Percentiles rank a stretch among this genome's conserved stretches.
Evolutionary conservation across 208 protist genomes (phyloP).

Genomic region (Kentomonas sorsogonicus): DNA sequence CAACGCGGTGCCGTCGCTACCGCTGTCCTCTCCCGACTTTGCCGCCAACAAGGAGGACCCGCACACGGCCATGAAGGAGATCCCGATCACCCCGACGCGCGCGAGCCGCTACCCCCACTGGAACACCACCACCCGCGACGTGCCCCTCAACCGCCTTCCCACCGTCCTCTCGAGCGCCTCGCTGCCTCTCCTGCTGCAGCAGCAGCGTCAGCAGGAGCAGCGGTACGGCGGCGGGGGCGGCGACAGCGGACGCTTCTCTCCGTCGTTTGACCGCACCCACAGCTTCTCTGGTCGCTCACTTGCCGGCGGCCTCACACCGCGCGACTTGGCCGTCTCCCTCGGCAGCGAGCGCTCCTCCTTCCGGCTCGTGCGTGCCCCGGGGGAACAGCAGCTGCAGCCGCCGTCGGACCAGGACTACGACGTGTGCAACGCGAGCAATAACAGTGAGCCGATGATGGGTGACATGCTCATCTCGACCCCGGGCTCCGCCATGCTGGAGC

Average conservation of each 20-base stretch:
- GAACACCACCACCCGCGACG: constrained; percentile 12
- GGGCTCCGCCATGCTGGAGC: too few relatives aligned
- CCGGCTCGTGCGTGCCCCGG: background rate
- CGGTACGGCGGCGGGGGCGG: background rate
- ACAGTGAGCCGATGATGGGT: too few relatives aligned
- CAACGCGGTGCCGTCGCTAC: too few relatives aligned
- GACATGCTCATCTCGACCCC: too few relatives aligned
- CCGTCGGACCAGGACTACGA: background rate
- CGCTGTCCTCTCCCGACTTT: too few relatives aligned
- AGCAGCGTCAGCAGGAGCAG: constrained; percentile 6
- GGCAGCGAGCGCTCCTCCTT: background rate
- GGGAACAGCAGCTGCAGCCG: constrained; percentile 10
- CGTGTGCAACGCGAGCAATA: background rate
- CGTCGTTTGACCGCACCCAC: background rate
- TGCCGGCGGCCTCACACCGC: too few relatives aligned
- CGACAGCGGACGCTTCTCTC: background rate
- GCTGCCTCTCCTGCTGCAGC: constrained; percentile 7
- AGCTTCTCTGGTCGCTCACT: background rate
- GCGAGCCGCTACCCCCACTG: constrained; percentile 19
- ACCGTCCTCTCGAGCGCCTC: constrained; percentile 8
- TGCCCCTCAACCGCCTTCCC: constrained; percentile 4
- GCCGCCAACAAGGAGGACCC: too few relatives aligned
- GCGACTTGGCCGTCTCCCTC: background rate
- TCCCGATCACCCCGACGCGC: background rate
- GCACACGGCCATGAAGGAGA: too few relatives aligned